A percentile compares a stretch with the other conserved stretches of the same genome.
Evolutionary conservation across 2,329 filamentous ascomycete genomes (phyloP).

Genomic region (Trichoderma atroviride): DNA sequence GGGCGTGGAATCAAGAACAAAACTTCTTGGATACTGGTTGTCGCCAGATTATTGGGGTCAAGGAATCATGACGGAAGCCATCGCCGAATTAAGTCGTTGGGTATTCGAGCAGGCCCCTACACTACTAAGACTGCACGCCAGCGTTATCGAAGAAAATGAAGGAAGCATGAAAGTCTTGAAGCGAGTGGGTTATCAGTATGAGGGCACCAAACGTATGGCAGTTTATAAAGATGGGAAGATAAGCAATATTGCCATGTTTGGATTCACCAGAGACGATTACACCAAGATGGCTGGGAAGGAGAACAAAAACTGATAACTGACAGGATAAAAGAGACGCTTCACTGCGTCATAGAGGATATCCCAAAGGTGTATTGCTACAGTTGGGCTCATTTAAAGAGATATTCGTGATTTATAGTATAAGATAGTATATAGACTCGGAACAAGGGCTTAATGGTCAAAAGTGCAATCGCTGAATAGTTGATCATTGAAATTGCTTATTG

Average conservation of each 20-base stretch:
- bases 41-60: constrained; percentile 6
- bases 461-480: too few relatives aligned
- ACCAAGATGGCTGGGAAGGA: background rate
- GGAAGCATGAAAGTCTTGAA: constrained; percentile 1
- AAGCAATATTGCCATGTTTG: background rate
- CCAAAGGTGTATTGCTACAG: too few relatives aligned
- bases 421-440: too few relatives aligned
- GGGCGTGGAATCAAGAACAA: constrained; percentile 5
- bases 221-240: background rate
- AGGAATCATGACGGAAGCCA: constrained; percentile 3
- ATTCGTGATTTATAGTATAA: too few relatives aligned
- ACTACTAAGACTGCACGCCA: background rate
- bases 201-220: background rate
- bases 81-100: background rate
- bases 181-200: background rate
- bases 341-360: background rate
- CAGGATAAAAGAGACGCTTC: background rate
- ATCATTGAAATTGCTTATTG: too few relatives aligned
- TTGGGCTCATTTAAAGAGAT: too few relatives aligned
- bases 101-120: background rate
- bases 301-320: background rate
- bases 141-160: background rate
- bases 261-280: background rate
- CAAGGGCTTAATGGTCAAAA: too few relatives aligned
- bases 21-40: constrained; percentile 5